Evolutionary conservation across 176 grass and related monocot genomes (phyloP), one percentile per base, ranked within the genome.

Genomic region (Aegilops bicornis): DNA sequence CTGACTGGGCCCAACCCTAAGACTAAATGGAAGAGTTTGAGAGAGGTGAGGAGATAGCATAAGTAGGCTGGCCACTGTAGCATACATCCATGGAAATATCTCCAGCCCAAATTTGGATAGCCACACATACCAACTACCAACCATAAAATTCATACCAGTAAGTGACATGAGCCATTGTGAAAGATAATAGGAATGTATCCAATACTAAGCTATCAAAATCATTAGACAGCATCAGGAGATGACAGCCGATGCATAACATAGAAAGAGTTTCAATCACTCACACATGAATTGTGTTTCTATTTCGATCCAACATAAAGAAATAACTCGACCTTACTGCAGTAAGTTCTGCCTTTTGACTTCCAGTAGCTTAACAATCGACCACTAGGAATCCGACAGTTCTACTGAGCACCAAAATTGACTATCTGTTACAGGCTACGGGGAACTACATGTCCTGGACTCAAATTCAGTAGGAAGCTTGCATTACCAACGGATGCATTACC

Each of bases 141-240:
- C 40, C 22, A 27, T 30, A 64, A 64, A 65, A 42, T 80, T 8
- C 64, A 39, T 22, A 69, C 25, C 24, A 69, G 47, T 42, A 12
- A 77, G 35, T 42, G 30, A 39, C 5, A 33, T 27, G 6, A 73
- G 11, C 66, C 27, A 36, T 71, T 29, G 42, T 11, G 13, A 52
- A 79, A 89, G 11, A 64, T 56, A 76, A 16, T 7, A n/a, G 43
- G 15, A 23, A 8, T 31, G 70, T 2, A 35, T 58, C 7, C 40
- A 59, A 15, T 35, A 73, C 17, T 13, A 66, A 58, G 33, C 77
- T 76, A 89, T 27, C 39, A 52, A 84, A 79, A 72, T 12, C 4
- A 42, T 71, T 30, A 71, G 17, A 84, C 11, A 5, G 17, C 25
- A 14, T 40, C 37, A 3, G 4, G 30, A 50, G 16, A 36, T 58